phyloP scores from a whole-genome alignment of 148 eudicot species.

The Mesembryanthemum crystallinum region DNA sequence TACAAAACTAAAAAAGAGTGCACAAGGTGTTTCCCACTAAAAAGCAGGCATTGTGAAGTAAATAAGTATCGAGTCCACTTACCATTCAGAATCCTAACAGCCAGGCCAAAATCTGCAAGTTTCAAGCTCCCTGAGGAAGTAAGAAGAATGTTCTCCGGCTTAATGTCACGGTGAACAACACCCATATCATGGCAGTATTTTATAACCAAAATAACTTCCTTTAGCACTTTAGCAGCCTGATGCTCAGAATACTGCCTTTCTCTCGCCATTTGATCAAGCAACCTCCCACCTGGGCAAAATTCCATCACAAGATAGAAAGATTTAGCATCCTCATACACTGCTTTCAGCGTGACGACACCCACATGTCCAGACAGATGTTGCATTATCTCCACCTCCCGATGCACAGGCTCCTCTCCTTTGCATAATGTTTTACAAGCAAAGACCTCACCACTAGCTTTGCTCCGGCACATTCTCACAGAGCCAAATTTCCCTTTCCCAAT shows the following conservation, averaged over 20 bases:
- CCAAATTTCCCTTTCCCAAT: constrained; percentile 59
- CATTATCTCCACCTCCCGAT: constrained; percentile 59
- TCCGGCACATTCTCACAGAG: constrained; percentile 49
- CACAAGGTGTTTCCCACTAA: background rate
- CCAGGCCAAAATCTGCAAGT: constrained; percentile 80
- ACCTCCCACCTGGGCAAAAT: constrained; percentile 65
- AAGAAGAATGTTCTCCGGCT: constrained; percentile 74
- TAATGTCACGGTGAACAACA: constrained; percentile 72
- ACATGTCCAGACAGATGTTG: constrained; percentile 57
- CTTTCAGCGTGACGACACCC: constrained; percentile 50
- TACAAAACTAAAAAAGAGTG: background rate
- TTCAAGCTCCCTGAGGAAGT: constrained; percentile 55
- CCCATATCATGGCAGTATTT: constrained; percentile 83
- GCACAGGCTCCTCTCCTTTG: constrained; percentile 58
- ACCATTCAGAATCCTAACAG: constrained; percentile 47
- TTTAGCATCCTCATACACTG: constrained; percentile 65
- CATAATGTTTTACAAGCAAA: constrained; percentile 50
- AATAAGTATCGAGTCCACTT: constrained; percentile 10
- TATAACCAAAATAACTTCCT: constrained; percentile 54
- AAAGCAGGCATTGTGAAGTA: constrained; percentile 2
- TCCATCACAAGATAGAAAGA: constrained; percentile 72
- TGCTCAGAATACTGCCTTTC: constrained; percentile 52
- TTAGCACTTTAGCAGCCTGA: constrained; percentile 54
- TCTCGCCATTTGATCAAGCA: constrained; percentile 66
- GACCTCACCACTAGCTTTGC: constrained; percentile 42